These are phyloP conservation scores for Chenopodium album DNA, from an alignment of 148 eudicot genomes.

Conservation along the genomic window DNA sequence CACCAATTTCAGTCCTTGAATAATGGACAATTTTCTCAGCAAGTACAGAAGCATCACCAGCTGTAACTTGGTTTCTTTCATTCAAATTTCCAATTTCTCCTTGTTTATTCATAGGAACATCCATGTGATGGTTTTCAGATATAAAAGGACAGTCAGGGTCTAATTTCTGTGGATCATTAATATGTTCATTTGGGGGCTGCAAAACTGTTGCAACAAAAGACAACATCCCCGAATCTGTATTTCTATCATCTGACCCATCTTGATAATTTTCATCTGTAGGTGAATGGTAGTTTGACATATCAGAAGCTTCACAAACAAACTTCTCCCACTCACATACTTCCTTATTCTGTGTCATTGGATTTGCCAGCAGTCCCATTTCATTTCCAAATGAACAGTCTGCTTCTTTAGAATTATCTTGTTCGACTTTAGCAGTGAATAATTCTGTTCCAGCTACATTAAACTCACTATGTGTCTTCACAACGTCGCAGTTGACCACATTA, in stretches of 20 bases:
- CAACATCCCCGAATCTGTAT: constrained; percentile 23
- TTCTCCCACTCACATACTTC: constrained; percentile 35
- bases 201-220: constrained; percentile 31
- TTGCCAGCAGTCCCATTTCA: constrained; percentile 22
- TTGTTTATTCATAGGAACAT: not conserved
- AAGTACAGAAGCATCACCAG: constrained; percentile 10
- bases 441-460: constrained; percentile 12
- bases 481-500: not conserved
- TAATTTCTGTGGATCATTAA: constrained; percentile 14
- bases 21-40: constrained; percentile 22
- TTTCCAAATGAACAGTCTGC: constrained; percentile 11
- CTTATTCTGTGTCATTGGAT: constrained; percentile 21
- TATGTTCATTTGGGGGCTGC: constrained; percentile 28
- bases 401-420: constrained; percentile 16
- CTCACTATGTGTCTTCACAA: constrained; percentile 8
- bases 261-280: constrained; percentile 18
- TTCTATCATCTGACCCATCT: constrained; percentile 22
- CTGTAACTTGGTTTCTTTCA: constrained; percentile 24
- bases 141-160: constrained; percentile 15
- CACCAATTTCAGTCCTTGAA: constrained; percentile 21
- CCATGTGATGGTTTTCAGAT: constrained; percentile 20
- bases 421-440: constrained; percentile 5
- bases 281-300: constrained; percentile 26
- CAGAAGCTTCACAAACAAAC: constrained; percentile 32
- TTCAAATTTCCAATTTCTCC: constrained; percentile 13